phyloP scores from a whole-genome alignment of 2,329 filamentous ascomycete genomes.

The Sphaerulina populicola region DNA sequence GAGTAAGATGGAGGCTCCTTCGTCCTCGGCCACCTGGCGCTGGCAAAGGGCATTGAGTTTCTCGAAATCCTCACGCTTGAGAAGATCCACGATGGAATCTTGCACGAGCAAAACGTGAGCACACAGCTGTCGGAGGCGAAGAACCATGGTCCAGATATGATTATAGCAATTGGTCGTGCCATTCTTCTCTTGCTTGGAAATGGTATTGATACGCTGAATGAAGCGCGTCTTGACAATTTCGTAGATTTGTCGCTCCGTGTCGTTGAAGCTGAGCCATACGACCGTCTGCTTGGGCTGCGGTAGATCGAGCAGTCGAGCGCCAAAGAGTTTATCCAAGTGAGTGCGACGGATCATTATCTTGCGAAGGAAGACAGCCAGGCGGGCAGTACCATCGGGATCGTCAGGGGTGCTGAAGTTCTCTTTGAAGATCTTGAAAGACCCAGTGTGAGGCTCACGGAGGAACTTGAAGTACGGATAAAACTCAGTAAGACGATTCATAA shows the following conservation, averaged over 20 bases:
- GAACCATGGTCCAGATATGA: constrained; percentile 42
- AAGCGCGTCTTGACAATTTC: constrained; percentile 43
- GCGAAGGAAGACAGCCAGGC: constrained; percentile 34
- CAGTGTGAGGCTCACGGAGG: constrained; percentile 36
- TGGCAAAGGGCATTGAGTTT: constrained; percentile 29
- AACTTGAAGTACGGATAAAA: constrained; percentile 41
- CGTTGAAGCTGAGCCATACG: constrained; percentile 43
- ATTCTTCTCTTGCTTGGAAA: constrained; percentile 17
- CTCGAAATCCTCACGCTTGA: constrained; percentile 41
- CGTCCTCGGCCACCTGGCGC: constrained; percentile 13
- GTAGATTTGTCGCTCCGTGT: constrained; percentile 47
- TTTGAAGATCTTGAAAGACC: constrained; percentile 38
- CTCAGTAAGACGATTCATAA: constrained; percentile 32
- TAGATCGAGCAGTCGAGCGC: constrained; percentile 47
- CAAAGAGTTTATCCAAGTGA: constrained; percentile 47
- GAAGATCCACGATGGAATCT: constrained; percentile 38
- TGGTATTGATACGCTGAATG: constrained; percentile 37
- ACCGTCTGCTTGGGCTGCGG: constrained; percentile 43
- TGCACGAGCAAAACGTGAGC: constrained; percentile 45
- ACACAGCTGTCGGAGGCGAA: constrained; percentile 46
- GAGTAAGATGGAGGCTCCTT: constrained; percentile 12
- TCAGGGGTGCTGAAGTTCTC: constrained; percentile 36
- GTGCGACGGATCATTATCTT: constrained; percentile 50
- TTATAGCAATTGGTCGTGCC: constrained; percentile 32
- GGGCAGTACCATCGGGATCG: constrained; percentile 29